Conservation (phyloP, 805 yeast species). For the Starmerella tilneyi region DNA sequence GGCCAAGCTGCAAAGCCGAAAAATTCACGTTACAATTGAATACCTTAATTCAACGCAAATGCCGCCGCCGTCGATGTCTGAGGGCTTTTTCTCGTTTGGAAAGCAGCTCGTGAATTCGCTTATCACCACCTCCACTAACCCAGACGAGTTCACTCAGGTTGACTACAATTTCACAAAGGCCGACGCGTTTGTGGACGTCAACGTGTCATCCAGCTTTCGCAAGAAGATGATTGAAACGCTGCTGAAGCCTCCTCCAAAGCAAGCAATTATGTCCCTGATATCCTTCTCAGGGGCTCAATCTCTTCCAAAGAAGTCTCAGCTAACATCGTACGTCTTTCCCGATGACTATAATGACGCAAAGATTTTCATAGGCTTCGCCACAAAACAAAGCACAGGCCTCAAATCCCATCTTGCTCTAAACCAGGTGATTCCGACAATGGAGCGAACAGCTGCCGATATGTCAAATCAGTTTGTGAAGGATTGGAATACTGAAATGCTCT, state of each 20-base stretch:
- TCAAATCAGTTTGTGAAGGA: constrained; percentile 34
- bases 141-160: constrained; percentile 28
- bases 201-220: constrained; percentile 28
- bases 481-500: constrained; percentile 35
- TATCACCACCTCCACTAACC: constrained; percentile 27
- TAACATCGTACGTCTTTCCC: constrained; percentile 33
- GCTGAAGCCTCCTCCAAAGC: constrained; percentile 35
- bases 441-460: constrained; percentile 36
- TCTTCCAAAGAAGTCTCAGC: constrained; percentile 18
- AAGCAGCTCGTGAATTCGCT: constrained; percentile 27
- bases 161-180: constrained; percentile 28
- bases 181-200: constrained; percentile 29
- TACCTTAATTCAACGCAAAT: constrained; percentile 33
- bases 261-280: constrained; percentile 31
- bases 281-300: constrained; percentile 1
- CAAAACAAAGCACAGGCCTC: constrained; percentile 35
- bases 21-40: constrained; percentile 27
- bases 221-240: constrained; percentile 31
- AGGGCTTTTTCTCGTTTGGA: constrained; percentile 29
- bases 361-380: constrained; percentile 36
- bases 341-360: constrained; percentile 31
- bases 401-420: constrained; percentile 33
- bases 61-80: constrained; percentile 21
- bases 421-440: constrained; percentile 37
- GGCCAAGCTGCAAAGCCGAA: constrained; percentile 22